A percentile compares a stretch with the other conserved stretches of the same genome.
Conservation (phyloP, 345 rosid genomes). For the Pugionium cornutum region DNA sequence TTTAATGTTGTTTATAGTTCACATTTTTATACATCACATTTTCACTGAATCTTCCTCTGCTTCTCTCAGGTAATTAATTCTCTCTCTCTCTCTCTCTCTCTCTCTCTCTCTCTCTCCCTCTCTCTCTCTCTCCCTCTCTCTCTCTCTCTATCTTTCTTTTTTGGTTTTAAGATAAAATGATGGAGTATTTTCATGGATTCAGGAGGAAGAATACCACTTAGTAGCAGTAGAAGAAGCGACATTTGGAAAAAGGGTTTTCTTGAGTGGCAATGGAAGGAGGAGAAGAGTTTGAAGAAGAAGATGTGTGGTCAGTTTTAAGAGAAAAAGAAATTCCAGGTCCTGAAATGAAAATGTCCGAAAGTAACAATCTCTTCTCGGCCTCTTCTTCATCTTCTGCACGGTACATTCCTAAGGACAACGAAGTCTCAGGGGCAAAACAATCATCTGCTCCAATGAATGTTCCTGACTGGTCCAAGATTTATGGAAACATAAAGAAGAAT, state of each 20-base stretch:
- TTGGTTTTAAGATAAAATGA: conserved; percentile 4
- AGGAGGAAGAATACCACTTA: conserved; percentile 21
- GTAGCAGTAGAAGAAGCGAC: conserved; percentile 24
- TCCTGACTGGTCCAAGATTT: conserved; percentile 91
- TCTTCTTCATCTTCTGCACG: conserved; percentile 42
- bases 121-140: background rate
- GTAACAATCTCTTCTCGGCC: conserved; percentile 38
- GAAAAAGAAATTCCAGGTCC: conserved; percentile 49
- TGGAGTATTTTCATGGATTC: conserved; percentile 23
- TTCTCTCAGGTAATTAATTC: conserved; percentile 38
- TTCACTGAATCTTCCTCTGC: conserved; percentile 44
- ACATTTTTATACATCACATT: conserved; percentile 41
- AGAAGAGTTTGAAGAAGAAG: conserved; percentile 74
- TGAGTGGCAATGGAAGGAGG: conserved; percentile 37
- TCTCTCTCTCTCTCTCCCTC: conserved; percentile 12
- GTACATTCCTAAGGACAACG: conserved; percentile 33
- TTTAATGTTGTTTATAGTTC: conserved; percentile 45
- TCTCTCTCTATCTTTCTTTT: conserved; percentile 5
- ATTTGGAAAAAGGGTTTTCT: conserved; percentile 26
- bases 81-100: conserved; percentile 9
- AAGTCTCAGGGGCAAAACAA: conserved; percentile 39
- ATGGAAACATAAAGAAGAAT: conserved; percentile 45
- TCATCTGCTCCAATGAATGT: conserved; percentile 78
- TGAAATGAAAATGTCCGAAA: conserved; percentile 41
- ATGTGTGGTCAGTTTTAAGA: conserved; percentile 57